Evolutionary conservation across 345 rosid species (phyloP).

Genomic region (Melaleuca quinquenervia): DNA sequence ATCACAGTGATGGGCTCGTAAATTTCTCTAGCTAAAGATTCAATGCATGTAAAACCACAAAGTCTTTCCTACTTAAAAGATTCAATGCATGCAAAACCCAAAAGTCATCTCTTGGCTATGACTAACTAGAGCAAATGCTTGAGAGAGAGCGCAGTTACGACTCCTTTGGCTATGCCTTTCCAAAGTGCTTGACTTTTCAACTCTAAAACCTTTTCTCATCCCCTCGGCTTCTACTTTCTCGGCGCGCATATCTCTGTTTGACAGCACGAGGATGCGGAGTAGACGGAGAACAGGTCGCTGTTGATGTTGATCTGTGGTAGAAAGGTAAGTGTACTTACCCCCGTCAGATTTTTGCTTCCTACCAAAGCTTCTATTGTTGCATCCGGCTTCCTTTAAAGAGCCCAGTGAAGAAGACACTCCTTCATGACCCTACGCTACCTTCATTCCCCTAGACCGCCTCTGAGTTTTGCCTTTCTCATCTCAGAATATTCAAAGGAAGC

Average conservation of each 20-base stretch:
- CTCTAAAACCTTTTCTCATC: not conserved
- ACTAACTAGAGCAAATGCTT: not conserved
- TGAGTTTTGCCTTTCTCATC: not conserved
- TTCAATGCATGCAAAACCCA: not conserved
- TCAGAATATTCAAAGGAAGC: not conserved
- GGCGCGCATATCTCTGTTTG: fast-evolving
- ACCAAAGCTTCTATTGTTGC: not conserved
- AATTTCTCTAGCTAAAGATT: not conserved
- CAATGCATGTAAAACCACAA: not conserved
- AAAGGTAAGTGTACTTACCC: not conserved
- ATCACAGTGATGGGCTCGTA: not conserved
- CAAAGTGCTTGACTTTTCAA: not conserved
- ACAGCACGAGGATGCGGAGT: not conserved
- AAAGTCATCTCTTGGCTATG: not conserved
- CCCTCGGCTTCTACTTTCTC: not conserved
- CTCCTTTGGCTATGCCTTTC: not conserved
- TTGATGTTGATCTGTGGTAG: not conserved
- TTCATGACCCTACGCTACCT: not conserved
- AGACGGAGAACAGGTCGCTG: not conserved
- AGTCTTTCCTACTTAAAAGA: no score
- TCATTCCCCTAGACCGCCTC: not conserved
- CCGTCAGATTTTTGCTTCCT: not conserved
- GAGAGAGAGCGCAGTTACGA: not conserved
- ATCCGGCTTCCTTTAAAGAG: not conserved
- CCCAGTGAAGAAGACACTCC: not conserved